These are phyloP conservation scores for Penicillium tannophilum DNA, from an alignment of 495 filamentous ascomycete species.

Conservation along the genomic window DNA sequence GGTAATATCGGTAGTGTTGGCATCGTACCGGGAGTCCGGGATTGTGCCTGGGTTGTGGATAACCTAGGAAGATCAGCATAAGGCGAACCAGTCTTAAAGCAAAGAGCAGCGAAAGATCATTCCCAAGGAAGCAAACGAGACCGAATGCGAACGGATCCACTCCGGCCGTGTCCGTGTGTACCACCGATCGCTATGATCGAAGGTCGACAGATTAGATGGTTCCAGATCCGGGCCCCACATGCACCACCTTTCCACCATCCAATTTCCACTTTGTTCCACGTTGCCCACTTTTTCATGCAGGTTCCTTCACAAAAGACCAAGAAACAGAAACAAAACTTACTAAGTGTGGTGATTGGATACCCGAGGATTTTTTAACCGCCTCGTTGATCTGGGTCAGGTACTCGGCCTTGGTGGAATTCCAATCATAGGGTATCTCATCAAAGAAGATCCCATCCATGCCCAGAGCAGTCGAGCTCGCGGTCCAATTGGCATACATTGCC, in stretches of 20 bases:
- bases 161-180: not conserved
- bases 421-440: slow-evolving; percentile 6
- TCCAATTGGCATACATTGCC: slow-evolving; percentile 7
- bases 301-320: not conserved
- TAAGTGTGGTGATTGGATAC: slow-evolving; percentile 1
- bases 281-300: not conserved
- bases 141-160: not conserved
- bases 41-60: slow-evolving; percentile 11
- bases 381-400: slow-evolving; percentile 6
- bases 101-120: not conserved
- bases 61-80: slow-evolving; percentile 5
- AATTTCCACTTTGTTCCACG: not conserved
- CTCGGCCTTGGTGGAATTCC: slow-evolving; percentile 1
- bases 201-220: not conserved
- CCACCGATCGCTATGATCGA: not conserved
- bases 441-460: slow-evolving; percentile 9
- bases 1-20: slow-evolving; percentile 3
- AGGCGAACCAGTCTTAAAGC: not conserved
- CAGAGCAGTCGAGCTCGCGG: not conserved
- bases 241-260: not conserved
- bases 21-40: slow-evolving; percentile 1
- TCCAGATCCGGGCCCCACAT: not conserved
- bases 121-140: not conserved
- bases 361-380: slow-evolving; percentile 3
- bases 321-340: not conserved